Evolutionary conservation across 805 yeast genomes (phyloP), one percentile per base, ranked within the genome.

Genomic region (Hyphopichia homilentoma): DNA sequence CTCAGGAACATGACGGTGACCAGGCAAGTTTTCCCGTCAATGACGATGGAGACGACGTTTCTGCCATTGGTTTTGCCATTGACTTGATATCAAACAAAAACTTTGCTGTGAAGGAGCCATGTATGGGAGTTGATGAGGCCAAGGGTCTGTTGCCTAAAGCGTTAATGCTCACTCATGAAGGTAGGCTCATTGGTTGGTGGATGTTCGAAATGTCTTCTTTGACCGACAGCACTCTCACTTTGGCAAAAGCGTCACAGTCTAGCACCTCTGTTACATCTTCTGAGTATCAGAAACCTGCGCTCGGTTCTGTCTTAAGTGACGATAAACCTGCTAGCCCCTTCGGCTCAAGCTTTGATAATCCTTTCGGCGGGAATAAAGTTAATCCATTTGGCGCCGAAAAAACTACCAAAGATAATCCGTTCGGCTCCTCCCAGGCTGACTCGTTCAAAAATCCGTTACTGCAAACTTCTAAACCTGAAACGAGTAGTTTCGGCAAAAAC

Each of bases 41-140:
- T 44, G 76, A 75, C 47, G 80, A 76, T 1, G 80, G 73, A 28
- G 80, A 73, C 31, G 95, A 86, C 45, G 73, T 83, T 9, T 71
- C 82, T 6, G 79, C 90, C 0, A 61, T 84, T 15, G 96, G 96
- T 4, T 42, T 84, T 7, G 77, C 76, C 1, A 29, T 85, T 5
- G 95, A 86, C 50, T 45, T 79, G 9, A n/a, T n/a, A n/a, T 60
- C 70, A 7, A 60, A 75, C 2, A 52, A 54, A 0, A 66, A 62
- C 11, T 30, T 44, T 1, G 45, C 45, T 1, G 73, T 80, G 2
- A 33, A 50, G 2, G 70, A 73, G 9, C 87, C 90, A 0, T 73
- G 78, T 39, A 54, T 64, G 5, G 78, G 78, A 7, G 65, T 81
- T 2, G 85, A 81, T 1, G 64, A 64, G 24, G 75, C 76, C 7